phyloP scores from a whole-genome alignment of 768 basidiomycete genomes.

The Suillus hirtellus region DNA sequence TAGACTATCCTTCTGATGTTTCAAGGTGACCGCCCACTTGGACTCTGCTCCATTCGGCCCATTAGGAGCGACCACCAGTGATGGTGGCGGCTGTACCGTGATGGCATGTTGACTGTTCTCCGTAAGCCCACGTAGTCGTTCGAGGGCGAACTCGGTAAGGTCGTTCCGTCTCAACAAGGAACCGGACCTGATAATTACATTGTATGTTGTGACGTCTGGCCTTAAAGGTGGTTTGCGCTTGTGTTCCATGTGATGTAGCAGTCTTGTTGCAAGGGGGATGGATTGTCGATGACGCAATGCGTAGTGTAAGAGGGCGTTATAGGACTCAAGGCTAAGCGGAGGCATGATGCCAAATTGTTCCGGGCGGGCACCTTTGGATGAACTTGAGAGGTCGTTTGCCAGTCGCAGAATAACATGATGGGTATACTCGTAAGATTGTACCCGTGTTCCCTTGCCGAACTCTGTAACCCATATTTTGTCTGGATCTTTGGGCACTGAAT shows the following conservation, averaged over 20 bases:
- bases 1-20: neutral
- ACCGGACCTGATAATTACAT: slow-evolving; percentile 57
- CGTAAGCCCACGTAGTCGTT: slow-evolving; percentile 30
- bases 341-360: slow-evolving; percentile 26
- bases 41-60: neutral
- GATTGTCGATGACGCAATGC: slow-evolving; percentile 61
- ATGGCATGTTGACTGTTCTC: slow-evolving; percentile 28
- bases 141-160: slow-evolving; percentile 41
- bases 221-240: slow-evolving; percentile 40
- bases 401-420: slow-evolving; percentile 48
- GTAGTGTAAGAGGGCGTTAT: slow-evolving; percentile 68
- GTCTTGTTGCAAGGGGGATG: slow-evolving; percentile 42
- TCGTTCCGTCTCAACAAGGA: slow-evolving; percentile 49
- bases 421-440: slow-evolving; percentile 49
- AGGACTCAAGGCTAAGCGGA: slow-evolving; percentile 42
- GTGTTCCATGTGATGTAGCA: slow-evolving; percentile 58
- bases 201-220: slow-evolving; percentile 54
- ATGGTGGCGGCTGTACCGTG: slow-evolving; percentile 15
- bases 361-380: slow-evolving; percentile 1
- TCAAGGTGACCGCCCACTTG: neutral
- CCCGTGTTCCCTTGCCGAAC: slow-evolving; percentile 20
- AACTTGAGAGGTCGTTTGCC: slow-evolving; percentile 23
- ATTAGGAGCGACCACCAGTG: neutral
- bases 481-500: slow-evolving; percentile 42
- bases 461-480: slow-evolving; percentile 41